Base-by-base conservation (phyloP, 108 stramenopile genomes). In the Discostella stelligeroides region DNA sequence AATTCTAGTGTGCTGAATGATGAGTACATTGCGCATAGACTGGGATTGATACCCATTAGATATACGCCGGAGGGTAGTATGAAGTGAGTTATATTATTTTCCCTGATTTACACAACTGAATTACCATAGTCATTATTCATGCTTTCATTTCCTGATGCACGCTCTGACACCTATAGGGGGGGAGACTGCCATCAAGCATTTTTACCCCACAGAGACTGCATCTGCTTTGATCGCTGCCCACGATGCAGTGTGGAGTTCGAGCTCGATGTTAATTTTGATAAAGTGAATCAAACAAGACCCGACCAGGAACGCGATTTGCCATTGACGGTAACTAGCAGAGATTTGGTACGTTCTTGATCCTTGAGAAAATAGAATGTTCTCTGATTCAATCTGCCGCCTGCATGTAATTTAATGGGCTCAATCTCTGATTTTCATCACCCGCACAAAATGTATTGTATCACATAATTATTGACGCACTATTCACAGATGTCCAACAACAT, bases 1-100 rank as follows among this genome's bases (percentile, higher is more conserved):
- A 99, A 99, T 87, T 86, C 97, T 0, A 86, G 93, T 30, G 93
- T 92, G 7, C 56, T 98, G 56, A 95, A 97, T 49, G 99, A 99
- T 76, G 99, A 99, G 79, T 97, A 97, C 65, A 86, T 99, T 53
- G 96, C 97, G 11, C 99, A 99, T 85, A 83, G 99, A 21, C 57
- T 99, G 67, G 99, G 99, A 12, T 70, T 99, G 53, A 87, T 99
- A 40, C 98, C 98, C 7, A 85, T 98, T 57, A 84, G 91, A 9
- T 92, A 84, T 63, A 74, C 82, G 60, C 69, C 86, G 10, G 77
- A 83, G 30, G 87, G 90, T 56, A 84, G 86, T 37, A 55, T 86
- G 14, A 85, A 80, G 83, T 80, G 64, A 81, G 82, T 80, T 40
- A 43, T 24, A 38, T 13, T 47, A 21, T 46, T 47, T 12, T 39